A percentile compares a stretch with the other conserved stretches of the same genome.
phyloP scores from a whole-genome alignment of 1,139 yeast species.

The Candida labiduridarum region DNA sequence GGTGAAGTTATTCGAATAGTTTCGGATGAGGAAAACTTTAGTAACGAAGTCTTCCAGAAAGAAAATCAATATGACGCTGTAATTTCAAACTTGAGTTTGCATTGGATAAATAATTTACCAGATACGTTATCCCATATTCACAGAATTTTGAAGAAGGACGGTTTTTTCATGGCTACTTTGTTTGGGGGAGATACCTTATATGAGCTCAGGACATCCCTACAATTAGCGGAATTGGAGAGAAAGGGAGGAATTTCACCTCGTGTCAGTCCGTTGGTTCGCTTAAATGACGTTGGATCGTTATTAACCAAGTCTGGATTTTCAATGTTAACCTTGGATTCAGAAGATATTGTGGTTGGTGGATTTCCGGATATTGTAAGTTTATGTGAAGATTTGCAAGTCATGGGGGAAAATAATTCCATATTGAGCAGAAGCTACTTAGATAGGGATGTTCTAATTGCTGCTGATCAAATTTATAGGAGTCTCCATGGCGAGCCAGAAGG shows the following conservation, averaged over 20 bases:
- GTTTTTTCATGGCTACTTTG: slow-evolving; percentile 80
- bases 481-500: slow-evolving; percentile 68
- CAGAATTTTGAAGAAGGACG: slow-evolving; percentile 73
- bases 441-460: slow-evolving; percentile 69
- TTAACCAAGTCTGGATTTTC: slow-evolving; percentile 77
- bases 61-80: slow-evolving; percentile 69
- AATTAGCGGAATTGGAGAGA: slow-evolving; percentile 80
- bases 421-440: slow-evolving; percentile 56
- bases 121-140: slow-evolving; percentile 58
- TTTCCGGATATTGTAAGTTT: slow-evolving; percentile 73
- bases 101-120: slow-evolving; percentile 88
- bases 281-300: slow-evolving; percentile 73
- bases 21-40: slow-evolving; percentile 68
- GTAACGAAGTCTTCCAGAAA: slow-evolving; percentile 38
- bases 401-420: slow-evolving; percentile 86
- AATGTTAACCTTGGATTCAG: slow-evolving; percentile 81
- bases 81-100: slow-evolving; percentile 71
- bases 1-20: slow-evolving; percentile 51
- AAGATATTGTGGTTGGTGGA: slow-evolving; percentile 77
- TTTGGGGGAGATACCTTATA: slow-evolving; percentile 84
- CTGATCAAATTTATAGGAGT: slow-evolving; percentile 71
- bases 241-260: slow-evolving; percentile 80
- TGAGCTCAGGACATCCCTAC: slow-evolving; percentile 78
- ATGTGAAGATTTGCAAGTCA: slow-evolving; percentile 69
- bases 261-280: slow-evolving; percentile 78